A percentile compares a stretch with the other conserved stretches of the same genome.
Evolutionary conservation across 148 eudicot species (phyloP).

Genomic region (Rhododendron ferrugineum): DNA sequence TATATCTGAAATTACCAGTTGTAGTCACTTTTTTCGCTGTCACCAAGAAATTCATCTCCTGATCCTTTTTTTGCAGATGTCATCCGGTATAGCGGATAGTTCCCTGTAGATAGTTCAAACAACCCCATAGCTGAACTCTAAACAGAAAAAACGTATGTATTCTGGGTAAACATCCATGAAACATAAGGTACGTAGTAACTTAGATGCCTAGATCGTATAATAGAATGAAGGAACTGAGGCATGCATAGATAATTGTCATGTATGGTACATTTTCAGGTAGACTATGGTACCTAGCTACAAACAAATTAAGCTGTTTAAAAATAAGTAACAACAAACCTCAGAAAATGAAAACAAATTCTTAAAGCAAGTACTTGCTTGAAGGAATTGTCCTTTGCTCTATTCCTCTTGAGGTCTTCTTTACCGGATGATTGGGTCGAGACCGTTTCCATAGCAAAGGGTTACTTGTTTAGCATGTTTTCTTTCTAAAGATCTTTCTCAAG

Average conservation of each 20-base stretch:
- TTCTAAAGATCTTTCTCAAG: neutral
- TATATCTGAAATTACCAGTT: conserved; percentile 20
- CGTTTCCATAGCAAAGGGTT: neutral
- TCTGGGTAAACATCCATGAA: neutral
- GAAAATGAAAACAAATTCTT: neutral
- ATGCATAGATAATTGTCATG: neutral
- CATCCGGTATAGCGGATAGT: conserved; percentile 27
- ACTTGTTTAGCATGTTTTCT: neutral
- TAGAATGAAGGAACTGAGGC: neutral
- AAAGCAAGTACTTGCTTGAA: neutral
- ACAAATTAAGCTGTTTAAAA: neutral
- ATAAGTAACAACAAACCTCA: neutral
- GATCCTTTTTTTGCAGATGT: conserved; percentile 24
- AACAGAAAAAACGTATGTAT: neutral
- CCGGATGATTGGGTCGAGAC: neutral
- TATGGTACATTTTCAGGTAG: neutral
- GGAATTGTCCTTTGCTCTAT: neutral
- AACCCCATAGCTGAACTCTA: neutral
- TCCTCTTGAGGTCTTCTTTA: neutral
- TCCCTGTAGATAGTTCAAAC: conserved; percentile 17
- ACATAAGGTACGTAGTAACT: neutral
- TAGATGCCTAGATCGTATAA: neutral
- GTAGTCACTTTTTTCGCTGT: conserved; percentile 31
- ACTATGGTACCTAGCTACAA: neutral
- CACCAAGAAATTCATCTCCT: conserved; percentile 19